These are phyloP conservation scores for Silene vulgaris DNA, from an alignment of 179 eudicot genomes.

Conservation along the genomic window DNA sequence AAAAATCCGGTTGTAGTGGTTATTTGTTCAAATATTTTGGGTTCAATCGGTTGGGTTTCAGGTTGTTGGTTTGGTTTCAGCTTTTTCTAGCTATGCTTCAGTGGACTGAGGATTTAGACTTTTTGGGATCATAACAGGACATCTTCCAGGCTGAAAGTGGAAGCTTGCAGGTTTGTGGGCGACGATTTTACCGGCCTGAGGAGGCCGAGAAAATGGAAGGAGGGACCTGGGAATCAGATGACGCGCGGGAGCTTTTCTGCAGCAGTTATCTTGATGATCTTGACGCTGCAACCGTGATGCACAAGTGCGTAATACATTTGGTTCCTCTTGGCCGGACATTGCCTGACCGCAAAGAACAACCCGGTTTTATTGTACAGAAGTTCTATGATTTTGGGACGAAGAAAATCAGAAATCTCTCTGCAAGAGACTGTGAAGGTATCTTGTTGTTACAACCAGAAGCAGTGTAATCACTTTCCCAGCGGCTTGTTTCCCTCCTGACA, in stretches of 20 bases:
- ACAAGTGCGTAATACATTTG: conserved; percentile 30
- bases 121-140: conserved; percentile 23
- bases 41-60: background rate
- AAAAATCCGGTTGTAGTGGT: too few relatives aligned
- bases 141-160: conserved; percentile 28
- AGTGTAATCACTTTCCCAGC: background rate
- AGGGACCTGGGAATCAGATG: conserved; percentile 27
- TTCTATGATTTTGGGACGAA: conserved; percentile 15
- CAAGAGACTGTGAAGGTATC: conserved; percentile 18
- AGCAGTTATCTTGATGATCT: conserved; percentile 19
- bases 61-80: background rate
- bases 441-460: background rate
- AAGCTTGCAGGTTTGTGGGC: conserved; percentile 20
- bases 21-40: background rate
- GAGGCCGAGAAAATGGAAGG: conserved; percentile 27
- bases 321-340: conserved; percentile 22
- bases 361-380: conserved; percentile 30
- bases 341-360: conserved; percentile 24
- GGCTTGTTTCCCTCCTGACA: background rate
- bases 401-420: conserved; percentile 22
- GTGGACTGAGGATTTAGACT: background rate
- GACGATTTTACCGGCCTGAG: conserved; percentile 27
- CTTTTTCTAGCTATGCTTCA: background rate
- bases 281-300: conserved; percentile 25
- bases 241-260: conserved; percentile 32